phyloP scores from a whole-genome alignment of 2,329 filamentous ascomycete genomes.

The Endocalyx cinctus region DNA sequence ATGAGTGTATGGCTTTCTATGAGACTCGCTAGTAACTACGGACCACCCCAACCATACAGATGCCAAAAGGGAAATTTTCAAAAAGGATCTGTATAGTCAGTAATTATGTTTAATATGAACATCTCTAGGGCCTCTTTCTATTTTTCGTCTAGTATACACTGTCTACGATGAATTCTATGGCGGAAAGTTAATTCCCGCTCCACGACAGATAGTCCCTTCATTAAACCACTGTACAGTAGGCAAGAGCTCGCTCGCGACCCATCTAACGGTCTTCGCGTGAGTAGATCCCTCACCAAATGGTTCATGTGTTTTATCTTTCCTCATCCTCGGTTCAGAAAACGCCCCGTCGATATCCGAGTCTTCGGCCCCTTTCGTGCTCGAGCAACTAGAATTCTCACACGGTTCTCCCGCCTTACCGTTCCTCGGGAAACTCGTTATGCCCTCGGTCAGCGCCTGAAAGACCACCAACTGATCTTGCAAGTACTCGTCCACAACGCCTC shows the following conservation, averaged over 20 bases:
- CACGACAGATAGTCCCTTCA: constrained; percentile 41
- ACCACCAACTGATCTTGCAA: constrained; percentile 59
- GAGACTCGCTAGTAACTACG: no score
- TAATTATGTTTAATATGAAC: constrained; percentile 1
- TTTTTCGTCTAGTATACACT: background rate
- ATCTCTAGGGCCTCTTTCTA: background rate
- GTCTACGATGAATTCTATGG: background rate
- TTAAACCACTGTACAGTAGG: constrained; percentile 46
- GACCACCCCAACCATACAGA: no score
- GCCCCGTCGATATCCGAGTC: constrained; percentile 13
- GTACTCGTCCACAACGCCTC: constrained; percentile 49
- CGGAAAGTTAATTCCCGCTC: constrained; percentile 8
- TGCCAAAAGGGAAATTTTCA: no score
- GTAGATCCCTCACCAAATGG: constrained; percentile 54
- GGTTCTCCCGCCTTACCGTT: constrained; percentile 8
- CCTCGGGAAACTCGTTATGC: constrained; percentile 42
- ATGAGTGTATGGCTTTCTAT: no score
- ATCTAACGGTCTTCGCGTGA: constrained; percentile 57
- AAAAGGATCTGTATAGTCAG: no score
- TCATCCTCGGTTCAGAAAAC: constrained; percentile 20
- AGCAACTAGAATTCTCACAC: no score
- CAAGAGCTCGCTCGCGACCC: constrained; percentile 51
- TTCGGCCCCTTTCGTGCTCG: no score
- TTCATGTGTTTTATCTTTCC: constrained; percentile 39
- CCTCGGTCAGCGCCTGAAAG: constrained; percentile 54